phyloP scores from a whole-genome alignment of 139 green algal species.

The Zygnema circumcarinatum region DNA sequence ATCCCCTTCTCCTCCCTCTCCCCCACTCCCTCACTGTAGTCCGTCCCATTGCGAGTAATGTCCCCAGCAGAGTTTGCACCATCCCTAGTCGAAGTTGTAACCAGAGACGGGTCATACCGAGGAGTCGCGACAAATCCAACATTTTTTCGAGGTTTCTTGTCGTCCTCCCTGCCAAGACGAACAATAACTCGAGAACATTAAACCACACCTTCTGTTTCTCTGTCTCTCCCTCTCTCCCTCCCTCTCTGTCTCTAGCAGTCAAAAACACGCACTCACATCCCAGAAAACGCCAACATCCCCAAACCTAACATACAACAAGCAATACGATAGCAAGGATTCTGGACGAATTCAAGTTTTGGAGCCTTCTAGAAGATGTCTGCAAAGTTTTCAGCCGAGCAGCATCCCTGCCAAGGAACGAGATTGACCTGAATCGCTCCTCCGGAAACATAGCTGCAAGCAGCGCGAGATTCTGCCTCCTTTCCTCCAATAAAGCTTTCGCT shows the following conservation, averaged over 20 bases:
- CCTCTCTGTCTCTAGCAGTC: not conserved
- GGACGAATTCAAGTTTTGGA: not conserved
- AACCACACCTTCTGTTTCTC: too few species aligned
- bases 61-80: not conserved
- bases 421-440: not conserved
- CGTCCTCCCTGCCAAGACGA: not conserved
- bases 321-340: not conserved
- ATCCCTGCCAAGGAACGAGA: not conserved
- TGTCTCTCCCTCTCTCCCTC: not conserved
- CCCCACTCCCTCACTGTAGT: not conserved
- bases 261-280: not conserved
- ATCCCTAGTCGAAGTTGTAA: not conserved
- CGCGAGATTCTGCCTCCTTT: not conserved
- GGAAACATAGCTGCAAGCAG: constrained; percentile 19
- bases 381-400: not conserved
- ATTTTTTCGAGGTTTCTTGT: not conserved
- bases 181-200: not conserved
- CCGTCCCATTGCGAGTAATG: not conserved
- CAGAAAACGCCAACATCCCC: not conserved
- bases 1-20: not conserved
- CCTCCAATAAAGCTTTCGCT: not conserved
- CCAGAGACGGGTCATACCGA: not conserved
- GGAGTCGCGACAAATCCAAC: not conserved
- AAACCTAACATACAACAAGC: not conserved
- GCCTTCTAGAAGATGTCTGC: too few species aligned